Conservation (phyloP, 495 filamentous ascomycete genomes). For the Penicillium taxi region DNA sequence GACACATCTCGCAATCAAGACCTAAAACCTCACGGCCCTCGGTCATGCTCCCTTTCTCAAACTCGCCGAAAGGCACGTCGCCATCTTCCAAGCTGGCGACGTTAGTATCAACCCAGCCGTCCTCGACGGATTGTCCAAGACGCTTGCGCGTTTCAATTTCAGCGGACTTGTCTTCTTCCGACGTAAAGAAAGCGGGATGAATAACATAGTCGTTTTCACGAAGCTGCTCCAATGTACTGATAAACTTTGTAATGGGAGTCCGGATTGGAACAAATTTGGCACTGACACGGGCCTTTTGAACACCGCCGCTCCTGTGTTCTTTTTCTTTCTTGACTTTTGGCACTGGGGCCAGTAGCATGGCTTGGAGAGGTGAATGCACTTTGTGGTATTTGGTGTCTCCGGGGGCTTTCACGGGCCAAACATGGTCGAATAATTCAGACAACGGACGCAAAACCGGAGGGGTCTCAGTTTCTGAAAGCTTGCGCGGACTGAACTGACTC, state of each 20-base stretch:
- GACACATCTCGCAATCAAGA: conserved; percentile 96
- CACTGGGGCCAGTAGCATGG: conserved; percentile 66
- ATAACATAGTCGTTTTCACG: conserved; percentile 70
- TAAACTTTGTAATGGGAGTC: conserved; percentile 68
- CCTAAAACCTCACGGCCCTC: conserved; percentile 74
- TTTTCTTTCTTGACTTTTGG: conserved; percentile 50
- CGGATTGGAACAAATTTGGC: conserved; percentile 57
- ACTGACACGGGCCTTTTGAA: conserved; percentile 48
- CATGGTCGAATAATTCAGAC: conserved; percentile 72
- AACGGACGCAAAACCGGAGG: conserved; percentile 59
- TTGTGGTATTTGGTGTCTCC: conserved; percentile 73
- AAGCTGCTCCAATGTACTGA: conserved; percentile 65
- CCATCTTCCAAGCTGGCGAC: conserved; percentile 61
- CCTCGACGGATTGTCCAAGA: conserved; percentile 36
- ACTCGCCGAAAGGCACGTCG: conserved; percentile 55
- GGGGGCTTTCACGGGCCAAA: conserved; percentile 82
- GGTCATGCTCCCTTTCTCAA: conserved; percentile 74
- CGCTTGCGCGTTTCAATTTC: conserved; percentile 40
- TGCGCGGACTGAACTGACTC: conserved; percentile 61
- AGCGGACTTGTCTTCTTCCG: conserved; percentile 31
- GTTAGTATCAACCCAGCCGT: conserved; percentile 78
- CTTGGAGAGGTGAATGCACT: conserved; percentile 75
- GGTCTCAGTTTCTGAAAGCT: conserved; percentile 52
- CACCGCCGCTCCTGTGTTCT: conserved; percentile 44
- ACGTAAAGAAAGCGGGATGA: conserved; percentile 60